Evolutionary conservation across 2,329 filamentous ascomycete genomes (phyloP).

Genomic region (Penicillium palitans): DNA sequence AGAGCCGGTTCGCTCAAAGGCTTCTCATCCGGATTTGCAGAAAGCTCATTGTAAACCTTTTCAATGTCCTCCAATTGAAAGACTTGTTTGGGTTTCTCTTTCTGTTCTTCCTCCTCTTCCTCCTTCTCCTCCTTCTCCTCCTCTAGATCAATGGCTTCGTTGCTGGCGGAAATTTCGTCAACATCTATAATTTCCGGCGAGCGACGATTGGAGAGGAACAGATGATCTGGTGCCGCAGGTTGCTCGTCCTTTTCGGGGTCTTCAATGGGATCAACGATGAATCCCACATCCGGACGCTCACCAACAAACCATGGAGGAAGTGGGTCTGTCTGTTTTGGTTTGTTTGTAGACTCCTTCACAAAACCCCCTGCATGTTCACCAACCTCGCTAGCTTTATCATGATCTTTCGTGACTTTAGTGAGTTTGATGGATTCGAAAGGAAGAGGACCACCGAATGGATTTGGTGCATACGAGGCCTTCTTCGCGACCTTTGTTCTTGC

Average conservation of each 20-base stretch:
- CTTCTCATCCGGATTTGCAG: neutral
- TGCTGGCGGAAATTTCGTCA: slow-evolving; percentile 34
- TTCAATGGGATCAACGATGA: slow-evolving; percentile 31
- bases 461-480: slow-evolving; percentile 39
- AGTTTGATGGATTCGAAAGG: slow-evolving; percentile 83
- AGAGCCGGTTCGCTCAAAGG: neutral
- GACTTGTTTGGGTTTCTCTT: neutral
- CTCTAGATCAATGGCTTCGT: slow-evolving; percentile 36
- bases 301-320: slow-evolving; percentile 51
- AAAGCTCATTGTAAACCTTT: slow-evolving; percentile 4
- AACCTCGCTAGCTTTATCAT: slow-evolving; percentile 54
- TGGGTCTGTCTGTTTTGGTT: slow-evolving; percentile 33
- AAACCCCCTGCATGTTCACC: slow-evolving; percentile 64
- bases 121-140: slow-evolving; percentile 11
- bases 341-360: slow-evolving; percentile 50
- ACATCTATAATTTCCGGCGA: slow-evolving; percentile 44
- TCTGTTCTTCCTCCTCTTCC: neutral
- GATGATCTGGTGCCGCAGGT: slow-evolving; percentile 22
- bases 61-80: neutral
- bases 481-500: slow-evolving; percentile 68
- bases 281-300: slow-evolving; percentile 34
- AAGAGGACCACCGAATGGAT: slow-evolving; percentile 74
- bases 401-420: slow-evolving; percentile 53
- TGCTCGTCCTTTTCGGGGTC: slow-evolving; percentile 25
- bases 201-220: slow-evolving; percentile 33